Evolutionary conservation across 2,329 filamentous ascomycete species (phyloP).

Genomic region (Colletotrichum lupini): DNA sequence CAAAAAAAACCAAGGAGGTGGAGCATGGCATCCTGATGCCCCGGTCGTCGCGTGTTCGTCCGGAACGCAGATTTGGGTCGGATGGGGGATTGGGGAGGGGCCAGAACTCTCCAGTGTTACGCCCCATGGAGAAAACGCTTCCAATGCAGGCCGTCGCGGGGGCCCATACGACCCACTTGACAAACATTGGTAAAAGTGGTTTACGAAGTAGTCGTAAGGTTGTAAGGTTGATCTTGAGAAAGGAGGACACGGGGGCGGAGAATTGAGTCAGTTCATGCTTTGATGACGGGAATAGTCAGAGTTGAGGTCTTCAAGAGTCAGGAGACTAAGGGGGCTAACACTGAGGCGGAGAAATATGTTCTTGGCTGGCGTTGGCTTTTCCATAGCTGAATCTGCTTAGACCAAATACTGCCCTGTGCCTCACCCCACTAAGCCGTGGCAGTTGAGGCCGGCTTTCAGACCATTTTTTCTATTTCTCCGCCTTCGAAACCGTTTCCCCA

Average conservation of each 20-base stretch:
- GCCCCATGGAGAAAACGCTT: constrained; percentile 27
- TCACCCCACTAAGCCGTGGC: not conserved
- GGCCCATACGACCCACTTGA: constrained; percentile 30
- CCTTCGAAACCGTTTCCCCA: not conserved
- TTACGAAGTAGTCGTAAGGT: not conserved
- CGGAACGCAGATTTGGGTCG: constrained; percentile 13
- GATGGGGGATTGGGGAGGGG: not conserved
- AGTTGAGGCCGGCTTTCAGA: not conserved
- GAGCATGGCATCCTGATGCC: constrained; percentile 19
- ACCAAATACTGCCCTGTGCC: not conserved
- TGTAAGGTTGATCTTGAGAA: not conserved
- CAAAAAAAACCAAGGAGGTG: constrained; percentile 7
- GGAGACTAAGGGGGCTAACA: not conserved
- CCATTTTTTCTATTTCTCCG: constrained; percentile 26
- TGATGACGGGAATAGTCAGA: not conserved
- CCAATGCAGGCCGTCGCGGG: constrained; percentile 15
- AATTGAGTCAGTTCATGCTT: constrained; percentile 30
- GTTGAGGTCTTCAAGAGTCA: not conserved
- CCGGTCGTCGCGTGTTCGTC: constrained; percentile 26
- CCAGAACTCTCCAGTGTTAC: constrained; percentile 11
- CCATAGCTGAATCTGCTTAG: not conserved
- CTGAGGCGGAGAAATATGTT: constrained; percentile 14
- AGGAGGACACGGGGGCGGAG: constrained; percentile 14
- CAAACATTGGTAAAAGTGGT: not conserved
- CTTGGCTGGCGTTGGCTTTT: not conserved